These are phyloP conservation scores for Dendrobium nobile DNA, from an alignment of 106 monocot genomes.

Conservation along the genomic window DNA sequence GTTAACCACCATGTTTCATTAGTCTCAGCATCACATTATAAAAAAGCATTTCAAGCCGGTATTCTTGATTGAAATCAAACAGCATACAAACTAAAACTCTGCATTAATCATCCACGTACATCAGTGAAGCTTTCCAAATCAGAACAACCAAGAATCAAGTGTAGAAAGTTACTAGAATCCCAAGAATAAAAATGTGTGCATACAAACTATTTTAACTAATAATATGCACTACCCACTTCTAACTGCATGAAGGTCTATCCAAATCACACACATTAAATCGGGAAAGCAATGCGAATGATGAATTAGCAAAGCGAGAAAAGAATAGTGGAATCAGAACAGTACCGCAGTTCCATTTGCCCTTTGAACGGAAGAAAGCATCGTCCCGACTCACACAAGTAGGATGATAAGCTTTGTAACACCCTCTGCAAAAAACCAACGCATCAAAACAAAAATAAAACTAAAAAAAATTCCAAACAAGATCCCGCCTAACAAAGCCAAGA, in stretches of 20 bases:
- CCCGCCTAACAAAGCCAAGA: not conserved
- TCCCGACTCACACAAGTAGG: conserved; percentile 64
- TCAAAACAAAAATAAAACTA: not conserved
- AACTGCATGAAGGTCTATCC: not conserved
- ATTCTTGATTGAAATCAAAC: no score
- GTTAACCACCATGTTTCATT: not conserved
- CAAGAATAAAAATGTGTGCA: not conserved
- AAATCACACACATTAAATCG: not conserved
- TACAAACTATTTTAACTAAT: not conserved
- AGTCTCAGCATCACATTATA: not conserved
- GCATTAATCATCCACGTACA: no score
- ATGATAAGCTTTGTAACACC: conserved; percentile 69
- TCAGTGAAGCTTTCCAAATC: not conserved
- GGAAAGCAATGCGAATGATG: conserved; percentile 4
- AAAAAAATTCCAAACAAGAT: not conserved
- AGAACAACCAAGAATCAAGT: not conserved
- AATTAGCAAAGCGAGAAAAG: not conserved
- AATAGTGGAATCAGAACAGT: conserved; percentile 1
- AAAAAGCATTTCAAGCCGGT: not conserved
- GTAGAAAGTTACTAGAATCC: not conserved
- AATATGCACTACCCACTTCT: not conserved
- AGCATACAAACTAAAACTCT: no score
- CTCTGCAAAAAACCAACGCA: conserved; percentile 25
- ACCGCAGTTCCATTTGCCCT: conserved; percentile 65
- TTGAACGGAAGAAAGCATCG: conserved; percentile 51